Evolutionary conservation across 768 basidiomycete species (phyloP), one percentile per base, ranked within the genome.

Genomic region (Macrocybe gigantea): DNA sequence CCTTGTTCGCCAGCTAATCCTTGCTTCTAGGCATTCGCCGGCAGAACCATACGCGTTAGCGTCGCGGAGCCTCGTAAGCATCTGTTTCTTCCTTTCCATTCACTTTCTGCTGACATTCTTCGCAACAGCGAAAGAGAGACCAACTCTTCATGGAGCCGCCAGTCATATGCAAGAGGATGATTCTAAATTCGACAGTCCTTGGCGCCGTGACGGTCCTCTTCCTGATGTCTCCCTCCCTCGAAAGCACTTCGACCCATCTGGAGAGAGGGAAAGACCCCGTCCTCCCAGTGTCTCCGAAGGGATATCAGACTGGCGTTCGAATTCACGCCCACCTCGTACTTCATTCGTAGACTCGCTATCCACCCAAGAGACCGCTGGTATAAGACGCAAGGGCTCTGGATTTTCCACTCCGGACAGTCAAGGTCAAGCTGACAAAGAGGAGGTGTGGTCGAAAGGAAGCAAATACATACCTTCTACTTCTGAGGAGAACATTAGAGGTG

Each of bases 41-140:
- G 91, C 15, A 78, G 96, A 49, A 80, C 75, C 13, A 73, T 99
- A 52, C 80, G 96, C 49, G 84, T 97, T 50, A 93, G 86, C 64
- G 96, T 99, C 41, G 96, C 96, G 7, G 96, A 98, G 62, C 86
- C 94, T 56, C 91, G 93, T 95, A 63, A 75, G 90, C 80, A 11
- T 33, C 22, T 37, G 51, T n/a, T 38, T 42, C n/a, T 15, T 32
- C 30, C 5, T 38, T 32, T n/a, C 11, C 37, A 33, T 31, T 47
- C 22, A 36, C 32, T 11, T 41, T 43, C 33, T 48, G 44, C 54
- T 57, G 50, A 57, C 41, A 22, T 22, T 42, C 22, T 33, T 29
- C 34, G 40, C 9, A 45, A 34, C 56, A 93, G 92, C 88, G 41
- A 93, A 92, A 64, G 89, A 91, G 60, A 80, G 82, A 31, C 40